These are phyloP conservation scores for Glarea lozoyensis DNA, from an alignment of 495 filamentous ascomycete genomes.

Conservation along the genomic window DNA sequence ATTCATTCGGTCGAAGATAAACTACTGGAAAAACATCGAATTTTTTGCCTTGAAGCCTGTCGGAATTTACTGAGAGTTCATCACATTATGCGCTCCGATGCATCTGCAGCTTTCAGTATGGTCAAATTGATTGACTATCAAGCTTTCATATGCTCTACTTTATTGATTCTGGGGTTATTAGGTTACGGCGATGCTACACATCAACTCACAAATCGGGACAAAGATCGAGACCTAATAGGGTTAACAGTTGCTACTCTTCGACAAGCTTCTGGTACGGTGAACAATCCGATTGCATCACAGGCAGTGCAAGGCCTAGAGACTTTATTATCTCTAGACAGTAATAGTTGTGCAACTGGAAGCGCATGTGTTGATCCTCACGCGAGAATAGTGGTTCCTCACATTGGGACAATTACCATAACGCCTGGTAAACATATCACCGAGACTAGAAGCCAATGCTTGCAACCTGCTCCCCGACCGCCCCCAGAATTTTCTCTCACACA, in stretches of 20 bases:
- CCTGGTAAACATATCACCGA: neutral
- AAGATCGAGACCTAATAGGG: constrained; percentile 1
- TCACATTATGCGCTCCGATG: constrained; percentile 8
- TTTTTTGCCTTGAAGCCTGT: constrained; percentile 3
- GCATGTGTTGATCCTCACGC: neutral
- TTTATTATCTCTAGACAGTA: neutral
- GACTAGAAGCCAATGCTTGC: no score
- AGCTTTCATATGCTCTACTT: constrained; percentile 3
- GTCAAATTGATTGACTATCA: constrained; percentile 10
- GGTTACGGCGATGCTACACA: neutral
- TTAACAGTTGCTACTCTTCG: constrained; percentile 4
- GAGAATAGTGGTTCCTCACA: constrained; percentile 1
- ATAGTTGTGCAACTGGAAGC: no score
- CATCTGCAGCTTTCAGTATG: constrained; percentile 6
- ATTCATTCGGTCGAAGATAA: constrained; percentile 5
- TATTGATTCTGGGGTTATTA: constrained; percentile 4
- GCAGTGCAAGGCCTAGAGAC: constrained; percentile 7
- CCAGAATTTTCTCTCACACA: neutral
- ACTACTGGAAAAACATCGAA: constrained; percentile 2
- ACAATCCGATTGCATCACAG: constrained; percentile 7
- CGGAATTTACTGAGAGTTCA: constrained; percentile 6
- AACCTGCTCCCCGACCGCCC: neutral
- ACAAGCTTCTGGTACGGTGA: neutral
- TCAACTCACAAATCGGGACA: neutral
- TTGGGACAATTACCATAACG: constrained; percentile 2